Percentiles rank a stretch among this genome's conserved stretches.
These are phyloP conservation scores for Agaricales sp. DNA, from an alignment of 1,284 basidiomycete species.

Conservation along the genomic window DNA sequence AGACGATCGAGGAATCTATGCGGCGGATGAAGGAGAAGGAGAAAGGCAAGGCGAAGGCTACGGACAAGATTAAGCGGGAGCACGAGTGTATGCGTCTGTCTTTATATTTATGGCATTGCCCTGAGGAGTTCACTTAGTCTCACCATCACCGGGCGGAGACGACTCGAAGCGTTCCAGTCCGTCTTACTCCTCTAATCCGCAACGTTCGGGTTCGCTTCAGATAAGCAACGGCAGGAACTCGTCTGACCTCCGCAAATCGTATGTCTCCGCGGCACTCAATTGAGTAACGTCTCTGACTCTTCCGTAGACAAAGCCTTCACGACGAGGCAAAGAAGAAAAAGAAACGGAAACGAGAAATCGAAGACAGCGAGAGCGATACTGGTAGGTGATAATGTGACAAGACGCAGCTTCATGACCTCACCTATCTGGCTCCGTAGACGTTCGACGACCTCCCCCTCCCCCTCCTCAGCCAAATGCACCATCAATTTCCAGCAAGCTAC, in stretches of 20 bases:
- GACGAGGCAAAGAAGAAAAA: slow-evolving; percentile 54
- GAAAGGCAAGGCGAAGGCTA: slow-evolving; percentile 62
- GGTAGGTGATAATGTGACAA: slow-evolving; percentile 22
- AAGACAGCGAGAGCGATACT: slow-evolving; percentile 63
- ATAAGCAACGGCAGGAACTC: neutral
- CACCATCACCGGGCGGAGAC: neutral
- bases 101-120: slow-evolving; percentile 8
- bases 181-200: neutral
- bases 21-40: slow-evolving; percentile 62
- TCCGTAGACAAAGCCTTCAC: slow-evolving; percentile 22
- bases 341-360: slow-evolving; percentile 71
- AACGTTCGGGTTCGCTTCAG: neutral
- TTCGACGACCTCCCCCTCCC: neutral
- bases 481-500: neutral
- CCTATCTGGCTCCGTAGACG: slow-evolving; percentile 1
- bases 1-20: slow-evolving; percentile 58
- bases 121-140: slow-evolving; percentile 4
- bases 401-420: neutral
- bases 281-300: slow-evolving; percentile 31
- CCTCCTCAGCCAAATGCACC: neutral
- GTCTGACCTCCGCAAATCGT: slow-evolving; percentile 4
- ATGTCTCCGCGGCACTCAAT: too few species aligned
- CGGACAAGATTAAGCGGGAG: slow-evolving; percentile 60
- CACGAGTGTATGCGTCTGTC: slow-evolving; percentile 51
- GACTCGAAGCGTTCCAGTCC: neutral